Conservation (phyloP, 2,329 filamentous ascomycete species). For the Metarhizium brunneum region DNA sequence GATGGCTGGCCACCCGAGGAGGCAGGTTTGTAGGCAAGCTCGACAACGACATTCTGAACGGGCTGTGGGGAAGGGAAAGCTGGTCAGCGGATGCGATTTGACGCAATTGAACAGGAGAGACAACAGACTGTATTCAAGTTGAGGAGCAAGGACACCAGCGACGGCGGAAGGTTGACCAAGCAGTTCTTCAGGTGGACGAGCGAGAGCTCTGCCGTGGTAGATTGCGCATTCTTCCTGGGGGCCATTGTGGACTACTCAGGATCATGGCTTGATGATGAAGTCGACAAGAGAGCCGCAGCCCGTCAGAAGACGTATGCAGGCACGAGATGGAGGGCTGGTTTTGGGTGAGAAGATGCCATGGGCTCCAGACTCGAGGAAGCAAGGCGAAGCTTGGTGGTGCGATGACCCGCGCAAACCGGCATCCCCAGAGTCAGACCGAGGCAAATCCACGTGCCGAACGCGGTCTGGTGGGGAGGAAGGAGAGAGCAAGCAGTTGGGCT, state of each 20-base stretch:
- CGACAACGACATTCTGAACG: conserved; percentile 92
- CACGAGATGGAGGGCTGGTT: neutral
- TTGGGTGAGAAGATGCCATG: too few species aligned
- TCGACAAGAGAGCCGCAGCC: neutral
- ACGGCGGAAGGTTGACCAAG: conserved; percentile 81
- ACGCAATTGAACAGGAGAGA: neutral
- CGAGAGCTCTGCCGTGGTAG: conserved; percentile 72
- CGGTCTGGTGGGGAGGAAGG: too few species aligned
- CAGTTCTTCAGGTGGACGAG: conserved; percentile 88
- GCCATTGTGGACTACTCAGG: conserved; percentile 26
- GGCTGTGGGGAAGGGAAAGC: conserved; percentile 40
- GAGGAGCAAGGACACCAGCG: conserved; percentile 74
- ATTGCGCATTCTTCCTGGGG: conserved; percentile 45
- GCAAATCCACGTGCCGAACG: conserved; percentile 26
- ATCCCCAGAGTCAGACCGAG: conserved; percentile 18
- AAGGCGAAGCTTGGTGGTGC: neutral
- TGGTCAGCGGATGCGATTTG: conserved; percentile 8
- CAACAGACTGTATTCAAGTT: conserved; percentile 77
- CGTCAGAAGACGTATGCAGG: neutral
- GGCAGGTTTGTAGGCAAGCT: conserved; percentile 62
- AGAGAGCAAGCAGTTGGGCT: too few species aligned
- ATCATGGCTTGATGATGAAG: neutral
- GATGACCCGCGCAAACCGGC: neutral
- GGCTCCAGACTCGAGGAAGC: too few species aligned
- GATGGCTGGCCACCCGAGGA: conserved; percentile 35